phyloP scores from a whole-genome alignment of 441 rosid genomes.

The Cnidoscolus chayamansa region DNA sequence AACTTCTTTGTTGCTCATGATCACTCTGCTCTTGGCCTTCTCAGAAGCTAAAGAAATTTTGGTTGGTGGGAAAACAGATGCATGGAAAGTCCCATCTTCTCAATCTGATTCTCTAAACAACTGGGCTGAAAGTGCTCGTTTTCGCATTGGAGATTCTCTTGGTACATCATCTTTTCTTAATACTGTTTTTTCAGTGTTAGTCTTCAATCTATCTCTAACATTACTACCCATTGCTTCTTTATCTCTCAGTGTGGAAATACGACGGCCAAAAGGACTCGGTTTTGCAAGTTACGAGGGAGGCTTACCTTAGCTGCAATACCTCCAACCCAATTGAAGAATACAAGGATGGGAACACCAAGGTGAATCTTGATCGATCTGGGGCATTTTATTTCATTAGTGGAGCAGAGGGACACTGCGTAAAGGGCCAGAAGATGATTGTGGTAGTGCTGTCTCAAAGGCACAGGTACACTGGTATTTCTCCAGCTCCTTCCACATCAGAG shows the following conservation, averaged over 20 bases:
- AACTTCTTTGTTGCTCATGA: constrained; percentile 24
- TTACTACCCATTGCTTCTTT: neutral
- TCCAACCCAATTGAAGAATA: constrained; percentile 53
- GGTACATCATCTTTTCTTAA: constrained; percentile 34
- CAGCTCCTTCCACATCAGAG: constrained; percentile 69
- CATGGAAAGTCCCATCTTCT: constrained; percentile 78
- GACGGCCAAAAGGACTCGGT: constrained; percentile 70
- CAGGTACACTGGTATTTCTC: constrained; percentile 44
- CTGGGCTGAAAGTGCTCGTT: constrained; percentile 75
- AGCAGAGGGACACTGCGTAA: constrained; percentile 60
- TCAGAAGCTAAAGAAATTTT: constrained; percentile 59
- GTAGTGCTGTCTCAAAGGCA: constrained; percentile 52
- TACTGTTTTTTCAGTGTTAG: neutral
- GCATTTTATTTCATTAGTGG: constrained; percentile 83
- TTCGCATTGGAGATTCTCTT: constrained; percentile 64
- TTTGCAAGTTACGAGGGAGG: constrained; percentile 60
- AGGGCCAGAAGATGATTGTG: constrained; percentile 74
- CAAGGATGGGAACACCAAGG: constrained; percentile 67
- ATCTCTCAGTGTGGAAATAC: constrained; percentile 63
- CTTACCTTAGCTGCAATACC: constrained; percentile 59
- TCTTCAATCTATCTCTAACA: neutral
- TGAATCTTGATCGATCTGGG: constrained; percentile 63
- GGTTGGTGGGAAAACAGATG: constrained; percentile 64
- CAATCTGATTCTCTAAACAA: constrained; percentile 70
- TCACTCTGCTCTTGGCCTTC: constrained; percentile 22